Conservation (phyloP, 1,139 yeast genomes). For the Magnusiomyces clavatus region DNA sequence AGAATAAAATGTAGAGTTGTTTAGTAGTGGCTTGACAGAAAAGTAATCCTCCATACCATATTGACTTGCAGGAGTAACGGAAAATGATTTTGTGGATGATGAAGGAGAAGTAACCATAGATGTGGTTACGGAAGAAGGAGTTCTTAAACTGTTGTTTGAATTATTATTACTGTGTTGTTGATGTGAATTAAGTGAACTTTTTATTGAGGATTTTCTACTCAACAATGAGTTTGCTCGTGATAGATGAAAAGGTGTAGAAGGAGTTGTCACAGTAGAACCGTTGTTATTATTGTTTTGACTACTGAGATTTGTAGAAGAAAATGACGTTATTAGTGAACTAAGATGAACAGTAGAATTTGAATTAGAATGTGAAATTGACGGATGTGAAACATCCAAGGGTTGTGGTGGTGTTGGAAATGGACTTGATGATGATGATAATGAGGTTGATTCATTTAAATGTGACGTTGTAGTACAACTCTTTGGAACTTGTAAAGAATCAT, state of each 20-base stretch:
- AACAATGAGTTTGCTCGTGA: not conserved
- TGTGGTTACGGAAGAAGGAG: no score
- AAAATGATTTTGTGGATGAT: not conserved
- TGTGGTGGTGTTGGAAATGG: no score
- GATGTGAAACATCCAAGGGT: no score
- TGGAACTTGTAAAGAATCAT: not conserved
- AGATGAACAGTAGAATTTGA: no score
- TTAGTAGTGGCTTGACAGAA: not conserved
- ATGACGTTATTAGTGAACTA: no score
- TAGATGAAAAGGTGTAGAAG: not conserved
- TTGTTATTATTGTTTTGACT: no score
- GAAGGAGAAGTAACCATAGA: not conserved
- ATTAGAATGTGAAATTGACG: no score
- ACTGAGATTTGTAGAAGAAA: no score
- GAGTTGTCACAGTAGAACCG: no score
- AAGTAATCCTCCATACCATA: not conserved
- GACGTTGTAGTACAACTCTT: slow-evolving; percentile 5
- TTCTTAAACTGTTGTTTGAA: not conserved
- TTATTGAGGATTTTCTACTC: not conserved
- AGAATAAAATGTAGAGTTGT: no score
- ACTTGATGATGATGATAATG: not conserved
- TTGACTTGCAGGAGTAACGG: not conserved
- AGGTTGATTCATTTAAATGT: slow-evolving; percentile 8
- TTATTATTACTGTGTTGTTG: no score
- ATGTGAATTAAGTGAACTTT: no score